phyloP scores from a whole-genome alignment of 352 stramenopile species.

The Phytophthora quininea region DNA sequence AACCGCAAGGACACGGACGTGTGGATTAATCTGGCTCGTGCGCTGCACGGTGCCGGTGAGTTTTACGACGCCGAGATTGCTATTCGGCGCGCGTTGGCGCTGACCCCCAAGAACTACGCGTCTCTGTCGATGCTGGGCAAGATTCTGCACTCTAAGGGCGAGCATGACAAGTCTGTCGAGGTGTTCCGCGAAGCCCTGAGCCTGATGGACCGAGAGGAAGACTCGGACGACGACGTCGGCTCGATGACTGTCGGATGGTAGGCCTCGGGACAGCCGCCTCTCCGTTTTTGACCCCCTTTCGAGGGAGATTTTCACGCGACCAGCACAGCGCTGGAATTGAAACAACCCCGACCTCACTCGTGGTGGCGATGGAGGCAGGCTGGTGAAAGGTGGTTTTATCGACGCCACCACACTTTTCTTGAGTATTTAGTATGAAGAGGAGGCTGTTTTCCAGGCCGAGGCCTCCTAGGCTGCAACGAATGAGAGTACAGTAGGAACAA shows the following conservation, averaged over 20 bases:
- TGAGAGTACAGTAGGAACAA: conserved; percentile 41
- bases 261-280: conserved; percentile 7
- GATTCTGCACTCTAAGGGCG: conserved; percentile 80
- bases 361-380: not conserved
- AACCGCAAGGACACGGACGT: conserved; percentile 72
- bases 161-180: conserved; percentile 77
- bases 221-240: conserved; percentile 81
- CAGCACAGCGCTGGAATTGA: conserved; percentile 32
- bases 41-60: conserved; percentile 63
- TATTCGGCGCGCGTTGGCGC: conserved; percentile 55
- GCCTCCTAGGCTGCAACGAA: conserved; percentile 17
- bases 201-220: conserved; percentile 67
- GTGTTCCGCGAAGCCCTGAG: conserved; percentile 79
- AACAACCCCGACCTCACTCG: conserved; percentile 3
- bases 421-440: conserved; percentile 43
- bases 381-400: not conserved
- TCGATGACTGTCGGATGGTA: conserved; percentile 85
- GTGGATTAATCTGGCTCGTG: conserved; percentile 79
- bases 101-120: conserved; percentile 65
- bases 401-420: conserved; percentile 23
- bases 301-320: conserved; percentile 3
- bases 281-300: conserved; percentile 13
- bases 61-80: conserved; percentile 74
- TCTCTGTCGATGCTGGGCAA: conserved; percentile 80
- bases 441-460: conserved; percentile 27